Percentiles rank a stretch among this genome's conserved stretches.
Evolutionary conservation across 495 filamentous ascomycete genomes (phyloP).

Genomic region (Oidiodendron maius): DNA sequence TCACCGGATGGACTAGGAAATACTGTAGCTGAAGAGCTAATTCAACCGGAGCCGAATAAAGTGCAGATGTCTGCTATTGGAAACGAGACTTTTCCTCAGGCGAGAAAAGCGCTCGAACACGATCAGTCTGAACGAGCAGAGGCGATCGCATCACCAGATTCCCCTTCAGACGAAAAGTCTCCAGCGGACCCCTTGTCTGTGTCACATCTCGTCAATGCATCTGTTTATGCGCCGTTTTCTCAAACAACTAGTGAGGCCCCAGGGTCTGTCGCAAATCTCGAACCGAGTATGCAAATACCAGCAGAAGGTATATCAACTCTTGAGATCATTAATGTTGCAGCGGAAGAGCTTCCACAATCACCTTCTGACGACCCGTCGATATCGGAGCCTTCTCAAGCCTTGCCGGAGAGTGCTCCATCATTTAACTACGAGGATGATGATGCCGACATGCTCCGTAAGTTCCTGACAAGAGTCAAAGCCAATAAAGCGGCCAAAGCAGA

Average conservation of each 20-base stretch:
- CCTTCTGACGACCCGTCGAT: constrained; percentile 8
- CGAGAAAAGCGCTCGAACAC: background rate
- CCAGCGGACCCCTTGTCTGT: background rate
- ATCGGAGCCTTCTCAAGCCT: constrained; percentile 2
- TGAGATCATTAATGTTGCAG: background rate
- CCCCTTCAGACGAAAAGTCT: background rate
- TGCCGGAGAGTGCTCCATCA: constrained; percentile 3
- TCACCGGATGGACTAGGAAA: background rate
- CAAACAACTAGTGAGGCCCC: too few relatives aligned
- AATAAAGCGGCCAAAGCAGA: constrained; percentile 30
- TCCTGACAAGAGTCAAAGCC: constrained; percentile 38
- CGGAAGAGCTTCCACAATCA: constrained; percentile 1
- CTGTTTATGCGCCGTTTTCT: too few relatives aligned
- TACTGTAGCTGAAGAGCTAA: background rate
- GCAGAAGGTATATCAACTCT: too few relatives aligned
- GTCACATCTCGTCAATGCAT: too few relatives aligned
- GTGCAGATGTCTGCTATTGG: background rate
- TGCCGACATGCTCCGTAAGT: constrained; percentile 38
- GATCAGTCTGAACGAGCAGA: background rate
- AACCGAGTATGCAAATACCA: too few relatives aligned
- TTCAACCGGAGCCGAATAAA: background rate
- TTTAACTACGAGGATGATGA: constrained; percentile 24
- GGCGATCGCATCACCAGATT: background rate
- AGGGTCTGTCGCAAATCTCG: too few relatives aligned
- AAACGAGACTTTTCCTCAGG: background rate